These are phyloP conservation scores for Whalleya microplaca DNA, from an alignment of 2,329 filamentous ascomycete species.

Conservation along the genomic window DNA sequence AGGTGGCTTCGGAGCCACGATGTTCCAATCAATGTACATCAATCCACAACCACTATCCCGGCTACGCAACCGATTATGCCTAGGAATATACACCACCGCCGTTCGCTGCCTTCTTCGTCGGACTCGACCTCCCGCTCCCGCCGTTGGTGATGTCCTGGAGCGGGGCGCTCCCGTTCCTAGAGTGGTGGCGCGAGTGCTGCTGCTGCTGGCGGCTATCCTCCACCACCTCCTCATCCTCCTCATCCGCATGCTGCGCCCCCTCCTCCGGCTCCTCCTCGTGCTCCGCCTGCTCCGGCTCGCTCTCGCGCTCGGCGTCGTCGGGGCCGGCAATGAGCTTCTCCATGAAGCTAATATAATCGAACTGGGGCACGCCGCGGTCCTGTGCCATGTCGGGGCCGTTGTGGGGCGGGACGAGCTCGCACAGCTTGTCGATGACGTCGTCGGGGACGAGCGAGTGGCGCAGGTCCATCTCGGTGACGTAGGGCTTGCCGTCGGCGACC, in stretches of 20 bases:
- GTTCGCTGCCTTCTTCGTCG: conserved; percentile 25
- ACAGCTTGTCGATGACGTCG: conserved; percentile 91
- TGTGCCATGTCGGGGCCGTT: conserved; percentile 83
- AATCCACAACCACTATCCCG: too few species aligned
- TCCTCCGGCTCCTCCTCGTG: background rate
- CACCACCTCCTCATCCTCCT: too few species aligned
- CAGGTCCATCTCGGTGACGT: conserved; percentile 96
- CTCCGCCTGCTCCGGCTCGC: too few species aligned
- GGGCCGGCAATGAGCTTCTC: conserved; percentile 68
- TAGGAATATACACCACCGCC: conserved; percentile 18
- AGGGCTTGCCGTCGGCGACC: conserved; percentile 97
- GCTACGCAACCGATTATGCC: background rate
- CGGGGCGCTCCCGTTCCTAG: conserved; percentile 25
- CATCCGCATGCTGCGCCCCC: too few species aligned
- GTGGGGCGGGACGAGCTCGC: conserved; percentile 84
- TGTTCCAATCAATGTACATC: too few species aligned
- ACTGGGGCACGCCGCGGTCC: conserved; percentile 84
- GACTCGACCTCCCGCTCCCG: conserved; percentile 31
- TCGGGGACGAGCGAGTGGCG: conserved; percentile 94
- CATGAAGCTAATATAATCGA: conserved; percentile 98
- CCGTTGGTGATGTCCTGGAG: conserved; percentile 37
- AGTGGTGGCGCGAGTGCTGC: background rate
- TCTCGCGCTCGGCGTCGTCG: background rate
- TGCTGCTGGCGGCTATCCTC: background rate
- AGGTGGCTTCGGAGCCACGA: too few species aligned